Base-by-base conservation (phyloP, 2,329 filamentous ascomycete species). In the Xylariales sp. region DNA sequence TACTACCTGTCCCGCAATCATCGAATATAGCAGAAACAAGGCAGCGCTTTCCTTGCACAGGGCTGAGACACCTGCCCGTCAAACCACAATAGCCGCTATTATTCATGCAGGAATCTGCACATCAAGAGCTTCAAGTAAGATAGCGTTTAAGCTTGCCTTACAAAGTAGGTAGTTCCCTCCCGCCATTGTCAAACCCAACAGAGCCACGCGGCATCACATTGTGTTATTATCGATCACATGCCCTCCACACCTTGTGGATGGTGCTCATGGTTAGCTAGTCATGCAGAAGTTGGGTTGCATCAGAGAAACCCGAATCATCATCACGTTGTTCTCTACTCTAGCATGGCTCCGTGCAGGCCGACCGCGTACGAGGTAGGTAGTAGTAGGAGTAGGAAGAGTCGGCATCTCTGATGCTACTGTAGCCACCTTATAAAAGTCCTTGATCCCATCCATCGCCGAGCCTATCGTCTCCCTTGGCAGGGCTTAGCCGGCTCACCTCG, bases 41-140 rank as follows among this genome's bases (percentile, higher is more conserved):
- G 23, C 34, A 30, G n/a, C 32, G 32, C 5, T 5, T 63, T 39
- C 48, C 48, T 52, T 10, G 12, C 54, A 36, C 32, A 50, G 34
- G 46, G 46, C 48, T 63, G 30, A 43, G 52, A 53, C 46, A 53
- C 34, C 12, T n/a, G 16, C 6, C 23, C 28, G 18, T 39, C 36
- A 39, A 8, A 12, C 34, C 3, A 3, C 28, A 55, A 28, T 50
- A 28, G 23, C 45, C 61, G 39, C 60, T 5, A 39, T 23, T 53
- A 52, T 28, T 23, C 61, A 52, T 28, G 46, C 57, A 45, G 34
- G 23, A 39, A 62, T 48, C 28, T 30, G 23, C 45, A 45, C 18
- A 58, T 18, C 43, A 30, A 30, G 23, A 32, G 32, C 14, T 32
- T 6, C n/a, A 7, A 56, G 39, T 41, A 41, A 41, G 12, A 14